A percentile compares a stretch with the other conserved stretches of the same genome.
phyloP scores from a whole-genome alignment of 2,329 filamentous ascomycete species.

The Pyricularia grisea region DNA sequence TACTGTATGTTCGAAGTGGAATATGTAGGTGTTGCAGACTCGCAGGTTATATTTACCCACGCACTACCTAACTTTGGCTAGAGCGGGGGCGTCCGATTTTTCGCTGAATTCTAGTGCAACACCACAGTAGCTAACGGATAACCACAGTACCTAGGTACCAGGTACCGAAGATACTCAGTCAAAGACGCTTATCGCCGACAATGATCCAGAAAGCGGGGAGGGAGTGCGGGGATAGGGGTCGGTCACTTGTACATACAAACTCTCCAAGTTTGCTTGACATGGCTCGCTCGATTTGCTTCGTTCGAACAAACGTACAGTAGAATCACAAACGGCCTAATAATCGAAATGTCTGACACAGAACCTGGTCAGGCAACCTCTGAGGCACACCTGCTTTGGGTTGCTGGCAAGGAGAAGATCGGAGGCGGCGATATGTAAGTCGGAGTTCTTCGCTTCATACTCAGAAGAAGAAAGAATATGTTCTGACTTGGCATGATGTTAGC shows the following conservation, averaged over 20 bases:
- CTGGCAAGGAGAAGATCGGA: constrained; percentile 10
- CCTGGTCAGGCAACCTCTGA: not conserved
- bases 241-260: not conserved
- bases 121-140: too few relatives aligned
- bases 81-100: too few relatives aligned
- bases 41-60: too few relatives aligned
- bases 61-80: too few relatives aligned
- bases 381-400: constrained; percentile 11
- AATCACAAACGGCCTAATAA: not conserved
- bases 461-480: not conserved
- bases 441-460: not conserved
- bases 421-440: constrained; percentile 11
- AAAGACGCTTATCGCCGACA: not conserved
- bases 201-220: not conserved
- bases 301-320: not conserved
- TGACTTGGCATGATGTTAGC: constrained; percentile 7
- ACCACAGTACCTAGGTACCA: too few relatives aligned
- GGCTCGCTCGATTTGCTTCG: not conserved
- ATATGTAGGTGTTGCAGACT: too few relatives aligned
- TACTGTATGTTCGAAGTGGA: too few relatives aligned
- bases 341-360: not conserved
- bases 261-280: not conserved
- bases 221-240: not conserved
- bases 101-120: too few relatives aligned
- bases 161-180: too few relatives aligned